Evolutionary conservation across 2,329 filamentous ascomycete genomes (phyloP).

Genomic region (Microcyclospora pomicola): DNA sequence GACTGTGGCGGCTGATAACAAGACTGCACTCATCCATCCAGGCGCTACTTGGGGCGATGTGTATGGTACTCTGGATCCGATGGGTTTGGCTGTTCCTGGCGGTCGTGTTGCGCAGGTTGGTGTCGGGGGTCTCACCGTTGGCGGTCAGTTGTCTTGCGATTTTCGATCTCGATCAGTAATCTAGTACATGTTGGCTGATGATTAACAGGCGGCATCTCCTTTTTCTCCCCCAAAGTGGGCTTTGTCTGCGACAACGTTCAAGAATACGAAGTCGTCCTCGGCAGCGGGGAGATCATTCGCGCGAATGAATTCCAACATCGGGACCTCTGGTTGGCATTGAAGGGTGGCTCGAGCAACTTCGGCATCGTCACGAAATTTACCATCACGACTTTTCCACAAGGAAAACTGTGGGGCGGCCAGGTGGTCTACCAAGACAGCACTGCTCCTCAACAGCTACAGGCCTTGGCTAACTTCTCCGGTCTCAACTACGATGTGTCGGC

Average conservation of each 20-base stretch:
- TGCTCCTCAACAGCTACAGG: conserved; percentile 2
- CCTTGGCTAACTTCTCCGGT: conserved; percentile 7
- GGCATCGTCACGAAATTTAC: conserved; percentile 11
- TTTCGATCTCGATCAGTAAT: background rate
- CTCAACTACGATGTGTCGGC: conserved; percentile 12
- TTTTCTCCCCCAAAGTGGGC: conserved; percentile 9
- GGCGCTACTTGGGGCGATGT: conserved; percentile 12
- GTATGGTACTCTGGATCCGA: conserved; percentile 3
- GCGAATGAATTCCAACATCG: conserved; percentile 7
- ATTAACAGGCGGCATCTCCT: conserved; percentile 8
- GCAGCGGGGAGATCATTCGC: conserved; percentile 5
- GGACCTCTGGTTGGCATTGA: conserved; percentile 11
- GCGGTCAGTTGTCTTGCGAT: conserved; percentile 2
- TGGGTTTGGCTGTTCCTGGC: conserved; percentile 2
- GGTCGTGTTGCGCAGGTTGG: conserved; percentile 7
- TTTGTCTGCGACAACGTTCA: conserved; percentile 12
- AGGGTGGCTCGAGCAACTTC: conserved; percentile 11
- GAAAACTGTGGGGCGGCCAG: conserved; percentile 11
- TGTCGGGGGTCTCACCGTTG: conserved; percentile 10
- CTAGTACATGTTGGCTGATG: background rate
- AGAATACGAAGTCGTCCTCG: conserved; percentile 11
- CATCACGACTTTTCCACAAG: conserved; percentile 8
- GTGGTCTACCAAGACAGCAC: background rate
- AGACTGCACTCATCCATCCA: conserved; percentile 28
- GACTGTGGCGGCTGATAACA: conserved; percentile 18